Percentiles rank a stretch among this genome's conserved stretches.
Evolutionary conservation across 805 yeast species (phyloP).

Genomic region (Starmera quercuum): DNA sequence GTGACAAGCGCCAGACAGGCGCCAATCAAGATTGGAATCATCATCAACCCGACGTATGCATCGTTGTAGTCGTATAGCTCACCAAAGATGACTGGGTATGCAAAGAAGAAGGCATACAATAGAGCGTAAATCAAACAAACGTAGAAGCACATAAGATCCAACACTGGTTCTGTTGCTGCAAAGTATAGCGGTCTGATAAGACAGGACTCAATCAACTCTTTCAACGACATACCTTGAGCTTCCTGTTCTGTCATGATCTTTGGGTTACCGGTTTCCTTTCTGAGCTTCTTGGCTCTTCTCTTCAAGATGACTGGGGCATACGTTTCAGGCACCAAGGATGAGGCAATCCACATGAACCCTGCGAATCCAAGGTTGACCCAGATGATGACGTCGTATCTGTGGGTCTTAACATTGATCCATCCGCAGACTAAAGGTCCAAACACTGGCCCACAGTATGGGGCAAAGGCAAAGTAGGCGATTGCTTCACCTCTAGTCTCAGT

Average conservation of each 20-base stretch:
- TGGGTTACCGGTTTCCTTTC: conserved; percentile 75
- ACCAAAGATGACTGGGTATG: conserved; percentile 83
- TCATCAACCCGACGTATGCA: conserved; percentile 77
- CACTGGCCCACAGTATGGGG: conserved; percentile 91
- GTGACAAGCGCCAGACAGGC: conserved; percentile 64
- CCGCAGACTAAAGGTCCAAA: conserved; percentile 86
- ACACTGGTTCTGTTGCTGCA: conserved; percentile 73
- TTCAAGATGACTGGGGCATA: conserved; percentile 77
- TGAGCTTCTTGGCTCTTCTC: conserved; percentile 52
- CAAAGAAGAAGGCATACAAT: conserved; percentile 89
- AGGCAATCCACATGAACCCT: conserved; percentile 70
- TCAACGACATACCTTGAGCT: conserved; percentile 63
- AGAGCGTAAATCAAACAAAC: conserved; percentile 88
- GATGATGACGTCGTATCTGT: conserved; percentile 59
- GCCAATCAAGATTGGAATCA: conserved; percentile 85
- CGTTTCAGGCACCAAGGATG: conserved; percentile 77
- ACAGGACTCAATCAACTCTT: conserved; percentile 66
- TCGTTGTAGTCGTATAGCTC: conserved; percentile 73
- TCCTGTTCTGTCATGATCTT: conserved; percentile 92
- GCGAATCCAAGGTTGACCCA: conserved; percentile 95
- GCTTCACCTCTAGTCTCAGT: conserved; percentile 78
- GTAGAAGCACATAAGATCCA: conserved; percentile 76
- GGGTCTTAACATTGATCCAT: conserved; percentile 68
- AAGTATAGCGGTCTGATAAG: conserved; percentile 75
- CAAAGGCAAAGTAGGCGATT: conserved; percentile 84